Evolutionary conservation across 176 grass and related monocot species (phyloP).

Genomic region (Elaeis guineensis): DNA sequence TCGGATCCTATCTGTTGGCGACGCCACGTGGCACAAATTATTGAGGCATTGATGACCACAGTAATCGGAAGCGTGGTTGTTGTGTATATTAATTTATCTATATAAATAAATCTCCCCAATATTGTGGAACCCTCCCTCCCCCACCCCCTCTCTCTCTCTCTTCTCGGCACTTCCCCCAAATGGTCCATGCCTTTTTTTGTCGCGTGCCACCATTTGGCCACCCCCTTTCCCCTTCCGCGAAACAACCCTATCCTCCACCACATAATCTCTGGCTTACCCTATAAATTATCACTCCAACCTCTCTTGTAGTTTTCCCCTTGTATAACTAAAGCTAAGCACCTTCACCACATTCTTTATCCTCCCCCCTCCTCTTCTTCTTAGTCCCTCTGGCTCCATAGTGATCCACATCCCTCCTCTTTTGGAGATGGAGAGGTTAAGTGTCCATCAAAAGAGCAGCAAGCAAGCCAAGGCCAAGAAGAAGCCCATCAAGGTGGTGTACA

Average conservation of each 20-base stretch:
- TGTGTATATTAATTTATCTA: no score
- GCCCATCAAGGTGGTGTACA: constrained; percentile 1
- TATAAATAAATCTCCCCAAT: no score
- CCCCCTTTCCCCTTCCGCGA: not conserved
- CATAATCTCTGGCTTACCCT: no score
- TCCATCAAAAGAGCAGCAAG: not conserved
- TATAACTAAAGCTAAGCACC: not conserved
- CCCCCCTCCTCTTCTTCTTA: not conserved
- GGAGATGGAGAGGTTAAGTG: not conserved
- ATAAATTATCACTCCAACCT: no score
- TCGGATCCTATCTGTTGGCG: no score
- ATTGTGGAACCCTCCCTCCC: no score
- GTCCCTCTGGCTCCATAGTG: not conserved
- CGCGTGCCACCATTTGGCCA: not conserved
- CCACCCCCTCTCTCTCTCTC: not conserved
- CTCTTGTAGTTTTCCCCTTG: no score
- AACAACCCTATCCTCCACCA: not conserved
- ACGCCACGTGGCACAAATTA: no score
- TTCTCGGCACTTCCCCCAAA: not conserved
- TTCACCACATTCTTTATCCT: not conserved
- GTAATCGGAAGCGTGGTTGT: no score
- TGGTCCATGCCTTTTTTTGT: not conserved
- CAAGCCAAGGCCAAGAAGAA: constrained; percentile 1
- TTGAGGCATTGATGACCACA: no score
- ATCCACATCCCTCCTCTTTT: not conserved